A percentile compares a stretch with the other conserved stretches of the same genome.
phyloP scores from a whole-genome alignment of 192 early-diverging fungal genomes.

The Backusella luteola region DNA sequence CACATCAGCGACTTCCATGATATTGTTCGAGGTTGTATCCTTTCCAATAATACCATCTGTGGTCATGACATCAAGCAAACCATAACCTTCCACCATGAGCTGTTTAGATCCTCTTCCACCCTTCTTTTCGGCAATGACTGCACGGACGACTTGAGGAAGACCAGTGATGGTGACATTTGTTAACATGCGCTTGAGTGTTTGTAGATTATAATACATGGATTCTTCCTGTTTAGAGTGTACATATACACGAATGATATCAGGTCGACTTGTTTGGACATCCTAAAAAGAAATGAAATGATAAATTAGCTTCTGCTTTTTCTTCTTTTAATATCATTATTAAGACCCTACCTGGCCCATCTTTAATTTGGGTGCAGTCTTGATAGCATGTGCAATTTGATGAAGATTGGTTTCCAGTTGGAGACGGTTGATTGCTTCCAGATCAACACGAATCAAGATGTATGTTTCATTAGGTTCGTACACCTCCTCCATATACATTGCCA shows the following conservation, averaged over 20 bases:
- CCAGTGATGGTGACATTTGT: constrained; percentile 90
- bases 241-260: constrained; percentile 68
- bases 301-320: constrained; percentile 12
- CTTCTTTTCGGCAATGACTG: constrained; percentile 78
- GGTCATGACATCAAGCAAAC: constrained; percentile 91
- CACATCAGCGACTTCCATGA: constrained; percentile 86
- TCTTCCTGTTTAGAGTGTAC: constrained; percentile 57
- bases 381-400: constrained; percentile 72
- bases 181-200: constrained; percentile 80
- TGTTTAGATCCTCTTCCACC: constrained; percentile 55
- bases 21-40: constrained; percentile 83
- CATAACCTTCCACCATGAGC: constrained; percentile 91
- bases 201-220: constrained; percentile 70
- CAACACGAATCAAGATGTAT: constrained; percentile 79
- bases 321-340: not conserved
- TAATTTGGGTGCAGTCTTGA: constrained; percentile 79
- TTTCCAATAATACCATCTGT: constrained; percentile 88
- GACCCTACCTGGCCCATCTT: constrained; percentile 64
- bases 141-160: constrained; percentile 75
- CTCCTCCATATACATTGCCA: constrained; percentile 94
- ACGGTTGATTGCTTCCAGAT: constrained; percentile 78
- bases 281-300: not conserved
- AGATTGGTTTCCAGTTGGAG: constrained; percentile 89
- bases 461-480: constrained; percentile 74
- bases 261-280: constrained; percentile 61